phyloP scores from a whole-genome alignment of 73 alveolate species.

The Tetrahymena borealis region DNA sequence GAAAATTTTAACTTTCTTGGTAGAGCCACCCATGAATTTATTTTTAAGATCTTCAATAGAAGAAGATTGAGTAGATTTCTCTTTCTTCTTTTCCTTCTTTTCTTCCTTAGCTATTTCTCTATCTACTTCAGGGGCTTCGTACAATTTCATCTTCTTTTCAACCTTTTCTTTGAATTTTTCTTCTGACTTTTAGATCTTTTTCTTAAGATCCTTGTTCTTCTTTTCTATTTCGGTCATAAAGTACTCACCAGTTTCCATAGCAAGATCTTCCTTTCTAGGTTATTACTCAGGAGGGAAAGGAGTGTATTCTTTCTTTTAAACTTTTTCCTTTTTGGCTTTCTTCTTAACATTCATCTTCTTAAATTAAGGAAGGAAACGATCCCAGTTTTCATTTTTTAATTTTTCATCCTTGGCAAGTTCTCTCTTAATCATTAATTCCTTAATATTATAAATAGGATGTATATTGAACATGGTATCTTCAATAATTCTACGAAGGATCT shows the following conservation, averaged over 20 bases:
- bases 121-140: slow-evolving; percentile 63
- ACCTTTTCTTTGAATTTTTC: slow-evolving; percentile 58
- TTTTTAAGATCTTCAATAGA: slow-evolving; percentile 39
- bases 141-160: slow-evolving; percentile 48
- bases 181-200: slow-evolving; percentile 60
- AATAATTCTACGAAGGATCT: slow-evolving; percentile 80
- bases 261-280: slow-evolving; percentile 89
- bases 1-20: slow-evolving; percentile 34
- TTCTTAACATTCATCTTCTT: slow-evolving; percentile 92
- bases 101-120: slow-evolving; percentile 7
- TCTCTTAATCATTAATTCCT: slow-evolving; percentile 97
- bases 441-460: slow-evolving; percentile 92
- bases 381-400: slow-evolving; percentile 93
- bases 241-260: slow-evolving; percentile 97
- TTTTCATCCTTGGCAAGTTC: slow-evolving; percentile 94
- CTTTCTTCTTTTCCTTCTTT: slow-evolving; percentile 22
- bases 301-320: slow-evolving; percentile 73
- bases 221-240: slow-evolving; percentile 80
- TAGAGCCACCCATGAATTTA: slow-evolving; percentile 16
- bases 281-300: slow-evolving; percentile 95
- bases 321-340: slow-evolving; percentile 58
- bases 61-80: slow-evolving; percentile 6
- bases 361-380: slow-evolving; percentile 96
- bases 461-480: slow-evolving; percentile 94
- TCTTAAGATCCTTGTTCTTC: slow-evolving; percentile 50